These are phyloP conservation scores for Spathaspora passalidarum DNA, from an alignment of 805 yeast genomes.

Conservation along the genomic window DNA sequence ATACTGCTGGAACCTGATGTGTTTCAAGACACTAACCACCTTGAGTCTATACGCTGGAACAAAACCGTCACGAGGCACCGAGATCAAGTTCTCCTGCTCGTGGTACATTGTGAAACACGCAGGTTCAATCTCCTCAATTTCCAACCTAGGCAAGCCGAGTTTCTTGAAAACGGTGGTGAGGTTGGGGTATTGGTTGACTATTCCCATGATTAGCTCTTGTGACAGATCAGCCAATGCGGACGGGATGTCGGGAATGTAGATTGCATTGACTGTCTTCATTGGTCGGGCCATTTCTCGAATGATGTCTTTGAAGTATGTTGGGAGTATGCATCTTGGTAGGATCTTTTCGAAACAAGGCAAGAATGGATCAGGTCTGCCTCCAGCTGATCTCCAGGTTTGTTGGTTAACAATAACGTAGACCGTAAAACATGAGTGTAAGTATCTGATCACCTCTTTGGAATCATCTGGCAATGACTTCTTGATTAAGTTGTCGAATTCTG, in stretches of 20 bases:
- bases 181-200: not conserved
- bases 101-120: not conserved
- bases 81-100: not conserved
- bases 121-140: slow-evolving; percentile 4
- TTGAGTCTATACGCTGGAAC: not conserved
- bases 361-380: not conserved
- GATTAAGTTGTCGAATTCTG: slow-evolving; percentile 1
- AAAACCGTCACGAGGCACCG: not conserved
- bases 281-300: slow-evolving; percentile 6
- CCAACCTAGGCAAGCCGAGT: not conserved
- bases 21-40: not conserved
- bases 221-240: not conserved
- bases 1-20: slow-evolving; percentile 1
- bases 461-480: not conserved
- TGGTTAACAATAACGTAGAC: slow-evolving; percentile 1
- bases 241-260: not conserved
- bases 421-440: slow-evolving; percentile 1
- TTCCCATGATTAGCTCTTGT: not conserved
- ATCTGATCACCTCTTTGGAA: not conserved
- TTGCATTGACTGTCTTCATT: not conserved
- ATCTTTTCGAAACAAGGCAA: slow-evolving; percentile 1
- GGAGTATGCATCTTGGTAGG: not conserved
- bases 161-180: not conserved
- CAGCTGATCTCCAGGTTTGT: not conserved
- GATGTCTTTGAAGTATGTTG: slow-evolving; percentile 1